phyloP scores from a whole-genome alignment of 2,329 filamentous ascomycete genomes.

The Colletotrichum sp. region DNA sequence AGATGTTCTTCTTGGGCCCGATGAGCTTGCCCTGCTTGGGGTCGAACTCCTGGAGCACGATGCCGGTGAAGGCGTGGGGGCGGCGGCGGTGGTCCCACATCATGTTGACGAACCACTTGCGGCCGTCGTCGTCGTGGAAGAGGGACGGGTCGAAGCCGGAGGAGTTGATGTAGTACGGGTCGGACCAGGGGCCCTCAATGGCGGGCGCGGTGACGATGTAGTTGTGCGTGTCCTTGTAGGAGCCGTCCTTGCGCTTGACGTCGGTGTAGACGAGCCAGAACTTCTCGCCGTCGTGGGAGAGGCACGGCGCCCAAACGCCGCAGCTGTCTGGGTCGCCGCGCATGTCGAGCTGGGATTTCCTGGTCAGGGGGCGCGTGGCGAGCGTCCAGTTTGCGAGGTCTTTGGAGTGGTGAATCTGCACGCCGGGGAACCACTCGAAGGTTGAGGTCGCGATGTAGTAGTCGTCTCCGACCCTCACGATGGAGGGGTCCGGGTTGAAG shows the following conservation, averaged over 20 bases:
- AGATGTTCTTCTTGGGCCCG: constrained; percentile 61
- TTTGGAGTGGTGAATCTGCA: constrained; percentile 59
- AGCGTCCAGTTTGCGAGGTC: constrained; percentile 60
- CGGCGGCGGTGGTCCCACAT: constrained; percentile 58
- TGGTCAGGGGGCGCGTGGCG: constrained; percentile 49
- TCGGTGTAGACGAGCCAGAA: constrained; percentile 72
- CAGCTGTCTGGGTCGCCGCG: constrained; percentile 65
- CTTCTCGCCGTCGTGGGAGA: constrained; percentile 63
- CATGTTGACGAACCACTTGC: constrained; percentile 65
- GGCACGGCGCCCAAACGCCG: constrained; percentile 69
- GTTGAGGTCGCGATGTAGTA: constrained; percentile 63
- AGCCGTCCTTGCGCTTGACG: constrained; percentile 70
- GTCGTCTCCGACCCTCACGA: constrained; percentile 55
- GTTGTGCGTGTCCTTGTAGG: constrained; percentile 68
- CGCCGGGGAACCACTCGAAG: constrained; percentile 61
- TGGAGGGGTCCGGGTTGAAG: constrained; percentile 62
- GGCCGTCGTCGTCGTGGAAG: constrained; percentile 62
- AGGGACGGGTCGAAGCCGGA: constrained; percentile 68
- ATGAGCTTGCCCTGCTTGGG: constrained; percentile 52
- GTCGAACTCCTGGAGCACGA: constrained; percentile 64
- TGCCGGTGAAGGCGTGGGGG: constrained; percentile 58
- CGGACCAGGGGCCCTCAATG: constrained; percentile 67
- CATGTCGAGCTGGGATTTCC: constrained; percentile 60
- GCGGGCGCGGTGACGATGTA: constrained; percentile 62
- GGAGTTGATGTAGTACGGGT: constrained; percentile 63